Conservation (phyloP, 2,329 filamentous ascomycete genomes). For the Achaetomium macrosporum region DNA sequence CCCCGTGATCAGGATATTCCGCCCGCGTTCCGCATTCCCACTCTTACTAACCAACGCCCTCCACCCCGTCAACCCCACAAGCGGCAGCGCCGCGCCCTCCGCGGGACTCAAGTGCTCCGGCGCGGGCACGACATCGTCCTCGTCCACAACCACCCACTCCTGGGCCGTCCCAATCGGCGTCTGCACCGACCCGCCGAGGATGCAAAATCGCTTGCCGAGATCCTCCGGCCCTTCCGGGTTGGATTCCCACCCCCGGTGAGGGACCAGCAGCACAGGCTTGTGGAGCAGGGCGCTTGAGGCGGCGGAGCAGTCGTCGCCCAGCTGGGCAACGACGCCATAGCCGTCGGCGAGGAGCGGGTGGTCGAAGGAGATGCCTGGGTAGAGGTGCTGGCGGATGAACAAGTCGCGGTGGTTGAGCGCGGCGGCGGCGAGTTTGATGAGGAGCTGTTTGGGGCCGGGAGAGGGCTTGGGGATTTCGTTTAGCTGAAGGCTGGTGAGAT, state of each 20-base stretch:
- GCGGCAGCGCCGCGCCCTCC: slow-evolving; percentile 77
- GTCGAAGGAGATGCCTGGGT: slow-evolving; percentile 76
- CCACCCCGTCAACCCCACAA: slow-evolving; percentile 86
- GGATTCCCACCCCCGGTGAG: slow-evolving; percentile 70
- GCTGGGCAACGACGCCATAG: slow-evolving; percentile 63
- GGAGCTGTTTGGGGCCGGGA: slow-evolving; percentile 61
- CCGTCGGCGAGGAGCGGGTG: slow-evolving; percentile 79
- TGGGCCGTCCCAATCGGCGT: slow-evolving; percentile 65
- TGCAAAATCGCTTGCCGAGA: slow-evolving; percentile 45
- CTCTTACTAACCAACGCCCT: slow-evolving; percentile 77
- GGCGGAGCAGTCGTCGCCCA: slow-evolving; percentile 45
- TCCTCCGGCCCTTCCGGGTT: slow-evolving; percentile 69
- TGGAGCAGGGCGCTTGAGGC: slow-evolving; percentile 38
- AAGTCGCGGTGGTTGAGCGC: slow-evolving; percentile 93
- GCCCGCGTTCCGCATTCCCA: slow-evolving; percentile 54
- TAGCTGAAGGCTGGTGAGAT: slow-evolving; percentile 45
- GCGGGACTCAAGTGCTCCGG: slow-evolving; percentile 65
- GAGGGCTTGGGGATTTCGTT: slow-evolving; percentile 57
- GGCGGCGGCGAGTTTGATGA: slow-evolving; percentile 70
- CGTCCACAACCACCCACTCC: slow-evolving; percentile 65
- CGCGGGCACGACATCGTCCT: slow-evolving; percentile 67
- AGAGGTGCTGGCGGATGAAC: slow-evolving; percentile 88
- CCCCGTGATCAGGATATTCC: slow-evolving; percentile 79
- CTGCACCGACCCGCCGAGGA: slow-evolving; percentile 62
- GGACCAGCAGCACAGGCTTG: slow-evolving; percentile 72